Base-by-base conservation (phyloP, 495 filamentous ascomycete genomes). In the Penicillium maclennaniae region DNA sequence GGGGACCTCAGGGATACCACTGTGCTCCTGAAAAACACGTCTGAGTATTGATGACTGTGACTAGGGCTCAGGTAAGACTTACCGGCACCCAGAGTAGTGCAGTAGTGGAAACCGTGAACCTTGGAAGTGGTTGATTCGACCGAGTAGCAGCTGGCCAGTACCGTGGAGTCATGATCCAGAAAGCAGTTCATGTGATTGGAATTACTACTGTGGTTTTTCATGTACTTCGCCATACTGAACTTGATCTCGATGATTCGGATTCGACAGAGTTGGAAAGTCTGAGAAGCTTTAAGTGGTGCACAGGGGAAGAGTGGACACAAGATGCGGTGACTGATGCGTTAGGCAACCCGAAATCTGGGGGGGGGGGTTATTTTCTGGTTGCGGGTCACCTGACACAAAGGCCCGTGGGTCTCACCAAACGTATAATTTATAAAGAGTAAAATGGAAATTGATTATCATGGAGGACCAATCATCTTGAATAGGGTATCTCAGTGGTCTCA, bases 1-100 rank as follows among this genome's bases (percentile, higher is more conserved):
- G 79, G 83, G 83, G 78, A 90, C 91, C 91, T 96, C 89, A 93
- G 90, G 89, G 86, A 87, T 88, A 87, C 89, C 89, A 95, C 88
- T 90, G 87, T 73, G 83, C 88, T 86, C 91, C 88, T 89, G 67
- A 21, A 42, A 45, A 12, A 0, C 7, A 25, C 31, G 26, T 10
- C 7, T 19, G n/a, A n/a, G 6, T 7, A 17, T 16, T 12, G 12
- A 42, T 21, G 14, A 14, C 16, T 4, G 39, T n/a, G 23, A 40
- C 3, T 41, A 44, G 23, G 25, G n/a, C 20, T 39, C 20, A n/a
- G 62, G 21, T 41, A 14, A 28, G 25, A 58, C 77, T 63, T 77
- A 87, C 84, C 88, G 74, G 83, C 80, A 69, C 86, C 84, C 75
- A 80, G 79, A 71, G 89, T 91, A 87, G 90, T 87, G 83, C 86